Conservation (phyloP, 1,284 basidiomycete species). For the Phenoliferia sp. region DNA sequence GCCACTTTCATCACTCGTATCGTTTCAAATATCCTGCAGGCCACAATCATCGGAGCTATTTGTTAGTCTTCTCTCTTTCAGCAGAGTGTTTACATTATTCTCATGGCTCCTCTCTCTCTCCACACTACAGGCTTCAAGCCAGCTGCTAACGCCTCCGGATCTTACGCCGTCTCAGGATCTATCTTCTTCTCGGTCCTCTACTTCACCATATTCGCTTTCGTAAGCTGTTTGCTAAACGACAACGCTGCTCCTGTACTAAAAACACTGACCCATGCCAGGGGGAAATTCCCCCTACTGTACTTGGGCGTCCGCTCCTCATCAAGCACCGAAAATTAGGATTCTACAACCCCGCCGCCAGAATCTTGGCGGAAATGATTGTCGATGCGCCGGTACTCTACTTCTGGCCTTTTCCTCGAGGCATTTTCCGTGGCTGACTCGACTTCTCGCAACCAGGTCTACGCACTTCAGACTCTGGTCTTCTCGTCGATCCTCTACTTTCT, state of each 20-base stretch:
- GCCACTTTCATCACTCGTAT: constrained; percentile 5
- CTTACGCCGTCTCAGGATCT: constrained; percentile 20
- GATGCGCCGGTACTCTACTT: constrained; percentile 46
- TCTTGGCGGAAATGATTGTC: constrained; percentile 34
- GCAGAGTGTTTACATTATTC: background rate
- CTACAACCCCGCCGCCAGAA: constrained; percentile 39
- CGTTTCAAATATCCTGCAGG: constrained; percentile 22
- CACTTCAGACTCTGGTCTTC: constrained; percentile 42
- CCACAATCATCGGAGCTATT: constrained; percentile 36
- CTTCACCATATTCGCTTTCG: background rate
- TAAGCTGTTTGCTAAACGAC: too few species aligned
- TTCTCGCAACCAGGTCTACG: constrained; percentile 45
- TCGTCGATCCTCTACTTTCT: constrained; percentile 26
- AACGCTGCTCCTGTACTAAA: too few species aligned
- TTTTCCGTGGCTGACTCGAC: constrained; percentile 37
- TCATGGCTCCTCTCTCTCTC: background rate
- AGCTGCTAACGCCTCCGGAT: constrained; percentile 12
- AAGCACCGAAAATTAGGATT: constrained; percentile 36
- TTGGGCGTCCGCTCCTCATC: constrained; percentile 22
- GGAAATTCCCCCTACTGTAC: constrained; percentile 11
- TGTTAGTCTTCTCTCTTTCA: constrained; percentile 10
- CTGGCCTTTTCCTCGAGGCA: constrained; percentile 38
- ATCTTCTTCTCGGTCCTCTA: constrained; percentile 27
- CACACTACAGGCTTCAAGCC: constrained; percentile 28
- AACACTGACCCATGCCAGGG: too few species aligned